phyloP scores from a whole-genome alignment of 2,329 filamentous ascomycete genomes.

The Coniochaeta pulveracea region DNA sequence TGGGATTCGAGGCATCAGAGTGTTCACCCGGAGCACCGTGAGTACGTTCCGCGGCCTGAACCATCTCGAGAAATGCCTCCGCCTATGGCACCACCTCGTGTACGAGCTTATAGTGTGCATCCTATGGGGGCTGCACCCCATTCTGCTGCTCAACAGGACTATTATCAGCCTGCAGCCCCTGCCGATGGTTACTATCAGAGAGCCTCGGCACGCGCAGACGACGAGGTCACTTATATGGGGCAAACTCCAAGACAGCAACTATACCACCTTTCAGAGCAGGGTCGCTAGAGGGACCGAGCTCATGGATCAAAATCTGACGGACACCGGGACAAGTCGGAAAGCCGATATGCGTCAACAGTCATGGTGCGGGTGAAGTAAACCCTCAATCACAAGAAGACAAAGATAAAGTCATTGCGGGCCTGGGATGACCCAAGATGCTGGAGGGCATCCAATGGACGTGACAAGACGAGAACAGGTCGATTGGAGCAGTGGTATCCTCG shows the following conservation, averaged over 20 bases:
- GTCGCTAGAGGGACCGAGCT: no score
- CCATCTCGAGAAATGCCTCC: slow-evolving; percentile 20
- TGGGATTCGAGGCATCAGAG: slow-evolving; percentile 32
- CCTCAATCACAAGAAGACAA: no score
- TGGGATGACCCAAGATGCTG: no score
- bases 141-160: slow-evolving; percentile 22
- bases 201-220: slow-evolving; percentile 3
- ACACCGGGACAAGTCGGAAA: no score
- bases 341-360: no score
- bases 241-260: not conserved
- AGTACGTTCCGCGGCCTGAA: slow-evolving; percentile 36
- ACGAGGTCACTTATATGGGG: slow-evolving; percentile 12
- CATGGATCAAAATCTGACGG: no score
- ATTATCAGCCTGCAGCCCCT: slow-evolving; percentile 24
- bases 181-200: slow-evolving; percentile 19
- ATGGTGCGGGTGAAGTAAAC: no score
- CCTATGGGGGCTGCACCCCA: slow-evolving; percentile 16
- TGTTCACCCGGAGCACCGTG: slow-evolving; percentile 41
- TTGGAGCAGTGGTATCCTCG: no score
- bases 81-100: slow-evolving; percentile 10
- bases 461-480: no score
- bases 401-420: no score
- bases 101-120: slow-evolving; percentile 21
- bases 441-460: no score
- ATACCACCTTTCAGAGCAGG: no score